These are phyloP conservation scores for Beta lomatogona DNA, from an alignment of 179 eudicot species.

Conservation along the genomic window DNA sequence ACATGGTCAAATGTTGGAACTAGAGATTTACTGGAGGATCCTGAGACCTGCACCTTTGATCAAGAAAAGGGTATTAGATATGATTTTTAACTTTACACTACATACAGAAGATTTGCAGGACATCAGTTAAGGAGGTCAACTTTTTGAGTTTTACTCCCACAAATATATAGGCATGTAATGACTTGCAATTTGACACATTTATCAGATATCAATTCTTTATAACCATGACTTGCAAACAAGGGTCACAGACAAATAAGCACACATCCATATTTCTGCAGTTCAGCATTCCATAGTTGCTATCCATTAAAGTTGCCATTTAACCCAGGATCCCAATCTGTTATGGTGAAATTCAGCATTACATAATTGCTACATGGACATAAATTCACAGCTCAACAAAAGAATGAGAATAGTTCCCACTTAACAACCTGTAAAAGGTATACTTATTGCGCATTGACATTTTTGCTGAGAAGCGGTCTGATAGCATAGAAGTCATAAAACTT, in stretches of 20 bases:
- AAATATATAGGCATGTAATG: not conserved
- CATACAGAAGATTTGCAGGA: not conserved
- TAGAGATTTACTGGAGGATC: conserved; percentile 29
- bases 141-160: not conserved
- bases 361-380: not conserved
- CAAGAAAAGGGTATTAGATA: conserved; percentile 15
- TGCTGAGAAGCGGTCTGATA: too few relatives aligned
- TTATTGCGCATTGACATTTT: too few relatives aligned
- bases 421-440: not conserved
- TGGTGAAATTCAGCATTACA: not conserved
- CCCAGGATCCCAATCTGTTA: not conserved
- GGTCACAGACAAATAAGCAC: not conserved
- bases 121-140: not conserved
- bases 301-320: not conserved
- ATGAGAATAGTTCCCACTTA: not conserved
- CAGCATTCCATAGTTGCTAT: not conserved
- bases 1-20: conserved; percentile 31
- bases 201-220: not conserved
- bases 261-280: not conserved
- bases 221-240: not conserved
- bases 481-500: too few relatives aligned
- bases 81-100: not conserved
- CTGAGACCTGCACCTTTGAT: conserved; percentile 47
- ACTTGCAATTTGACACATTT: not conserved
- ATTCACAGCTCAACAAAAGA: not conserved